These are phyloP conservation scores for Penicillium sp. DNA, from an alignment of 2,329 filamentous ascomycete species.

Conservation along the genomic window DNA sequence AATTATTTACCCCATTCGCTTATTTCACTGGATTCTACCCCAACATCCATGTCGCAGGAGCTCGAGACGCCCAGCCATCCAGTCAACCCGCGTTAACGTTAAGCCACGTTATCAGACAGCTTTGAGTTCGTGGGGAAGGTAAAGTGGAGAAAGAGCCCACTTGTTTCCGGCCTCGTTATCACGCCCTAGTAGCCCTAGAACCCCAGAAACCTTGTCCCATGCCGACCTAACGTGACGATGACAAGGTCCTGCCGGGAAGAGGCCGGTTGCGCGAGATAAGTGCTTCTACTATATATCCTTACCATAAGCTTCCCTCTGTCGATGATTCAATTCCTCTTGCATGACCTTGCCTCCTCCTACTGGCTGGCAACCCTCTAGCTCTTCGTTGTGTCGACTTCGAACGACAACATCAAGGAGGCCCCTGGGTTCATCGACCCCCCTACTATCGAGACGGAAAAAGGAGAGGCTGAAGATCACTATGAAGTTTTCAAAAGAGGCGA, in stretches of 20 bases:
- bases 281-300: conserved; percentile 14
- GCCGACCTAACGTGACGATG: conserved; percentile 5
- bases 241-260: conserved; percentile 11
- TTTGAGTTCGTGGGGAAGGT: conserved; percentile 23
- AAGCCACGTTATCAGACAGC: conserved; percentile 20
- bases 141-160: conserved; percentile 15
- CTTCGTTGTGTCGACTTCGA: conserved; percentile 16
- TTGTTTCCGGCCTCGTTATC: conserved; percentile 14
- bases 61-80: background rate
- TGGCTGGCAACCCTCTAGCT: background rate
- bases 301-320: background rate
- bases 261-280: conserved; percentile 17
- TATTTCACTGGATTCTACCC: conserved; percentile 11
- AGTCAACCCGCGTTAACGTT: background rate
- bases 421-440: conserved; percentile 9
- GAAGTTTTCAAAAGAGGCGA: conserved; percentile 59
- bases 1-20: conserved; percentile 10
- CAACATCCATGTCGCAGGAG: conserved; percentile 9
- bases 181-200: background rate
- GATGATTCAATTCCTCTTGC: background rate
- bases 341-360: background rate
- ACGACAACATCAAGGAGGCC: conserved; percentile 26
- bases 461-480: conserved; percentile 29
- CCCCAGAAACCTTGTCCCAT: conserved; percentile 4
- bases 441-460: conserved; percentile 22